Base-by-base conservation (phyloP, 306 rosid species). In the Glycine soja region DNA sequence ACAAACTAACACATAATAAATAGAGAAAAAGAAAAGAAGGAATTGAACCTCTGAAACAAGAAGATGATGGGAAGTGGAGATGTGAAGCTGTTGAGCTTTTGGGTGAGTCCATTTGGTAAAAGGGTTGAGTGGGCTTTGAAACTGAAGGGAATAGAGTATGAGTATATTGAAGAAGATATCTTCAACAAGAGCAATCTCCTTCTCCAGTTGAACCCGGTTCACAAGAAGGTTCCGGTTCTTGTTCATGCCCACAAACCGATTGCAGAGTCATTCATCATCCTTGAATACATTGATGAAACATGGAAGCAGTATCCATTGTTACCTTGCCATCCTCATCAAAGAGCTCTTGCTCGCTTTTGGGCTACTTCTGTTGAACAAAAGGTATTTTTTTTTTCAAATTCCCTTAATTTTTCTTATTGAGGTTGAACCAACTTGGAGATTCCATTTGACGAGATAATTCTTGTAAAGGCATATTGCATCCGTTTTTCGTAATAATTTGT, bases 61-160 rank as follows among this genome's bases (percentile, higher is more conserved):
- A 65, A 24, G 30, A 24, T 24, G 30, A 24, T 83, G 87, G 85
- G 40, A 69, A 66, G 76, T 2, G 5, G 58, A 72, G 80, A 82
- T 15, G 84, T 85, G 70, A 82, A 82, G 71, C 0, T 42, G 86
- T 1, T 83, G 14, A 80, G 84, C 62, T 76, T 76, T 66, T 51
- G 71, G 80, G 53, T 24, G 42, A 86, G 86, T 62, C 78, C 84
- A 34, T 74, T 2, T 13, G 63, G 8, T 3, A 68, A 63, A 11
- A 82, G 86, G 15, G 86, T 82, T 43, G 86, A 82, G 64, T 86
- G 81, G 88, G 82, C 76, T 2, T 13, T 79, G 70, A 79, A 79
- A 70, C 76, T 79, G 3, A 79, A 79, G 30, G 77, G 84, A 15
- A 8, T 86, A 5, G 69, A 82, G 7, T 86, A 43, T 70, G 82